Evolutionary conservation across 108 stramenopile species (phyloP).

Genomic region (Aureococcus anophagefferens): DNA sequence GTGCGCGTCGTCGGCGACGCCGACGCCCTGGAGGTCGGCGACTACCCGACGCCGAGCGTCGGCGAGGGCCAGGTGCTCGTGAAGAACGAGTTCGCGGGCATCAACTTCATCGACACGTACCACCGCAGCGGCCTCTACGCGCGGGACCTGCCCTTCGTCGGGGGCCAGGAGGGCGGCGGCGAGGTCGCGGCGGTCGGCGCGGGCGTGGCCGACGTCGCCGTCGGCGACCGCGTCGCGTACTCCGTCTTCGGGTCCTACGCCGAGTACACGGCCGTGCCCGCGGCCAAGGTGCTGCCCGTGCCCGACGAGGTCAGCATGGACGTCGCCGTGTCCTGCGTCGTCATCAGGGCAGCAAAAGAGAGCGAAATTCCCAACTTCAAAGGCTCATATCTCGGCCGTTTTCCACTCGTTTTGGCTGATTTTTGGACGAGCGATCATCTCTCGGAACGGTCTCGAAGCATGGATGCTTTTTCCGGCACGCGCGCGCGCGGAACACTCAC

Average conservation of each 20-base stretch:
- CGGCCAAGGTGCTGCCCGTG: conserved; percentile 46
- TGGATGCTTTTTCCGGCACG: no score
- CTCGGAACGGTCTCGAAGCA: no score
- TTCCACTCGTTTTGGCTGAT: no score
- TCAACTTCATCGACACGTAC: conserved; percentile 73
- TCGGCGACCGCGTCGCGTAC: conserved; percentile 64
- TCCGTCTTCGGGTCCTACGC: conserved; percentile 56
- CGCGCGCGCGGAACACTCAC: no score
- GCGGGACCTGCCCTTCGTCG: conserved; percentile 47
- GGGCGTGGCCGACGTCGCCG: conserved; percentile 36
- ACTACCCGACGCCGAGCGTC: conserved; percentile 40
- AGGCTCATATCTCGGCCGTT: no score
- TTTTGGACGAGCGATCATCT: no score
- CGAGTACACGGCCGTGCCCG: conserved; percentile 61
- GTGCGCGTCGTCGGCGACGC: conserved; percentile 56
- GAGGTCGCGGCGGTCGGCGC: conserved; percentile 45
- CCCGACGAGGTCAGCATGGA: conserved; percentile 51
- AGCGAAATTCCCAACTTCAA: no score
- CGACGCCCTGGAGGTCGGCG: conserved; percentile 39
- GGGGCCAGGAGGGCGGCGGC: conserved; percentile 65
- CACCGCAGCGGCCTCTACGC: conserved; percentile 61
- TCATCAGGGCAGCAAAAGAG: no score
- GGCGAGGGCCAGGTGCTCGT: conserved; percentile 50
- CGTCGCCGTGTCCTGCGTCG: conserved; percentile 45
- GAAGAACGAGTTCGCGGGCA: conserved; percentile 55